Evolutionary conservation across 495 filamentous ascomycete genomes (phyloP), one percentile per base, ranked within the genome.

Genomic region (Talaromyces trachyspermus): DNA sequence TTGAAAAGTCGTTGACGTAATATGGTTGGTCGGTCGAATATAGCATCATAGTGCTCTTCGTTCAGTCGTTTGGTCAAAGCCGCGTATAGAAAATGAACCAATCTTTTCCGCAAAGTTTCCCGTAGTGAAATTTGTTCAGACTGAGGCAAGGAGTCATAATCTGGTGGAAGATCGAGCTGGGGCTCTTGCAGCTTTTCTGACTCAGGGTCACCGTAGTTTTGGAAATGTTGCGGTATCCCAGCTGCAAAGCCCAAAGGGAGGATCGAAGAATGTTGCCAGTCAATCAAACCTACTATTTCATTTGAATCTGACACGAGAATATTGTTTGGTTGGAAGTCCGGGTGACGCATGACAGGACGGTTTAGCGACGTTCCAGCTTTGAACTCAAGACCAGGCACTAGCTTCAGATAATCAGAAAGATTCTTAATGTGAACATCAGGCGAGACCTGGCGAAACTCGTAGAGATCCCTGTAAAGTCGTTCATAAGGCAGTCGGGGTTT

Each of bases 261-360:
- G 43, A 66, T 53, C 26, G 53, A 24, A 38, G 40, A 49, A 50
- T 63, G 54, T 42, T 63, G 60, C 62, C 58, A 65, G 48, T 65
- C 62, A n/a, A 65, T 59, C 1, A 65, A 42, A 26, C 58, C 56
- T 3, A 54, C 39, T 3, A 66, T 62, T 0, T 57, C 53, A 36
- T 52, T 46, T 23, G 52, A 29, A 4, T 63, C 47, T 14, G 58
- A 58, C 9, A 65, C 39, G 20, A 61, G 51, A 30, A 63, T 66
- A 48, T 66, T 66, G 43, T 59, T 63, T 10, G 55, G 58, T 39
- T 60, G 60, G 35, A 66, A 42, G 43, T 66, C 62, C 14, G 62
- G 60, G 43, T 63, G 56, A 10, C 62, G 62, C 12, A 63, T 46
- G 32, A 58, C 49, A 7, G 62, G 60, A 19, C 54, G 49, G 47